Evolutionary conservation across 352 stramenopile species (phyloP).

Genomic region (Phytophthora fragariae): DNA sequence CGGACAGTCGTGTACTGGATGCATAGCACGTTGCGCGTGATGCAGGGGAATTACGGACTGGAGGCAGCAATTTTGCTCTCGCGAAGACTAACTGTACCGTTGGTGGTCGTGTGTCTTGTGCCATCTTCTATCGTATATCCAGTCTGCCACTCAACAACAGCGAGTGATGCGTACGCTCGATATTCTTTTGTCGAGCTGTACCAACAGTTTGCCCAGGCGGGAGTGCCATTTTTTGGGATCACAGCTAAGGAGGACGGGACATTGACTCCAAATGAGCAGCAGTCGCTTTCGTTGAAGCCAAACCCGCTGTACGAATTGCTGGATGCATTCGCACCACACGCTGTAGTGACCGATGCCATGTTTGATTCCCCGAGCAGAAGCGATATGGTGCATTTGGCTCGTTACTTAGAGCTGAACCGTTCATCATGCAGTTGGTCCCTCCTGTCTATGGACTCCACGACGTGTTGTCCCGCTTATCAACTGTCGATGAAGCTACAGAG

Average conservation of each 20-base stretch:
- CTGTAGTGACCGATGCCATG: constrained; percentile 52
- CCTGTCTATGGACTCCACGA: constrained; percentile 66
- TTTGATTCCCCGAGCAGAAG: constrained; percentile 44
- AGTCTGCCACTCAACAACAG: constrained; percentile 58
- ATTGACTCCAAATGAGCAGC: neutral
- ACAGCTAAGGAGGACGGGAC: constrained; percentile 33
- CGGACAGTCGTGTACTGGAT: constrained; percentile 75
- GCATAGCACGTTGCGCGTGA: constrained; percentile 63
- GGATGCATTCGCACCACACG: constrained; percentile 47
- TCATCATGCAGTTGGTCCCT: constrained; percentile 57
- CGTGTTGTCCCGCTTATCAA: constrained; percentile 57
- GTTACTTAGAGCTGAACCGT: constrained; percentile 44
- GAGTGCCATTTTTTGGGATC: constrained; percentile 57
- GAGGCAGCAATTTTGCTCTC: constrained; percentile 57
- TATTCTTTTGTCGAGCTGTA: constrained; percentile 64
- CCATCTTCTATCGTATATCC: constrained; percentile 60
- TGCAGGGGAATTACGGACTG: constrained; percentile 71
- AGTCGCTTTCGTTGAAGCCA: constrained; percentile 16
- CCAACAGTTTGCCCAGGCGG: constrained; percentile 45
- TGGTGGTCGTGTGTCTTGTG: constrained; percentile 59
- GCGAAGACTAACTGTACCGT: constrained; percentile 46
- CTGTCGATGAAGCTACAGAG: constrained; percentile 44
- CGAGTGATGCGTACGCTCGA: constrained; percentile 63
- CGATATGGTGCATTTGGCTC: constrained; percentile 44
- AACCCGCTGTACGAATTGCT: constrained; percentile 50